Evolutionary conservation across 192 early-diverging fungal species (phyloP), one percentile per base, ranked within the genome.

Genomic region (Coemansia sp.): DNA sequence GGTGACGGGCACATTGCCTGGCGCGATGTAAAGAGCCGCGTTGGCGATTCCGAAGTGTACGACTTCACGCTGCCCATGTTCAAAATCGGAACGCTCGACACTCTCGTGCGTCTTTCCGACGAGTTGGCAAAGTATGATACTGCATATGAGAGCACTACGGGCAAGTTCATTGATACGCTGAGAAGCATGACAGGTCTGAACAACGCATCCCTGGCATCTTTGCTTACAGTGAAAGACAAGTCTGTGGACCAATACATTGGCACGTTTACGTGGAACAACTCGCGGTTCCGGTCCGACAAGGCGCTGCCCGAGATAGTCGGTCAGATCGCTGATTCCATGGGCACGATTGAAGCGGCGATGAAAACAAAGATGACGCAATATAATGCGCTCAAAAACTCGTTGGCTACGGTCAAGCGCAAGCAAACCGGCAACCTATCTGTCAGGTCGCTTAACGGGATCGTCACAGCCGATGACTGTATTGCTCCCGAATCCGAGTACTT

Each of bases 281-380:
- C 96, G 89, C 98, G 97, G 81, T 99, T 96, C 78, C 85, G 98
- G 49, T 71, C 90, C 2, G 98, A 99, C 81, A 94, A 95, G 78
- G 87, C 93, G 8, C 80, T 99, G 69, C 82, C 87, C 56, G 98
- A 98, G 72, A 87, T 97, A 24, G 80, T 91, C 0, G 86, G 90
- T 35, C 77, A 89, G 68, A 88, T 99, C 44, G 83, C 88, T 26
- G 91, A 95, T 68, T 89, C 95, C 83, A 93, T 98, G 66, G 88
- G 84, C 12, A 73, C 87, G 21, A 94, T 98, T 53, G 98, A 99
- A 64, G 86, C 82, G 36, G 72, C 93, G 57, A 93, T 98, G 88
- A 98, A 98, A 71, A 88, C 77, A 34, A 98, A 98, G 85, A 74
- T 96, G 80, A 87, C 88, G 58, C 87, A 86, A 66, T 98, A 99